Percentiles rank a stretch among this genome's conserved stretches.
phyloP scores from a whole-genome alignment of 208 protist genomes.

The Leishmania braziliensis region DNA sequence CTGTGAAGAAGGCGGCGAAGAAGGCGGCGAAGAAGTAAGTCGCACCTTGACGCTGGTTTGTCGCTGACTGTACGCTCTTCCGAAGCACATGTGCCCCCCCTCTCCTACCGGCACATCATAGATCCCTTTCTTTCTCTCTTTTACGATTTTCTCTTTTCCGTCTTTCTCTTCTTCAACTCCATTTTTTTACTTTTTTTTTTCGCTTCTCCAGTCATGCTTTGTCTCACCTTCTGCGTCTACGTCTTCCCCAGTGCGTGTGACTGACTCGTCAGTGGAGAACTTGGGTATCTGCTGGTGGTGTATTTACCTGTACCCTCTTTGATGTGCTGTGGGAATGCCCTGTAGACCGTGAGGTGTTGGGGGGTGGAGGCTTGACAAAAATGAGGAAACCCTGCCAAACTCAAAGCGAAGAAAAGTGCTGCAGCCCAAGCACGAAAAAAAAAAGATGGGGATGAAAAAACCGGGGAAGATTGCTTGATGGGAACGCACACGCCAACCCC shows the following conservation, averaged over 20 bases:
- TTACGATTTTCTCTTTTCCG: constrained; percentile 5
- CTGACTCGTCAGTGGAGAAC: neutral
- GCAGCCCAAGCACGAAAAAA: neutral
- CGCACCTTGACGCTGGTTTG: neutral
- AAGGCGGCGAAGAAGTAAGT: constrained; percentile 23
- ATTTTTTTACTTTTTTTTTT: constrained; percentile 6
- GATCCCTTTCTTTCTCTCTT: constrained; percentile 7
- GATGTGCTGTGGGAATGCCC: neutral
- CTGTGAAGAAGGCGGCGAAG: too few species aligned
- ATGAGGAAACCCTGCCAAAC: too few species aligned
- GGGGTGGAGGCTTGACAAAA: neutral
- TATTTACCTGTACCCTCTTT: neutral
- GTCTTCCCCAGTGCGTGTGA: neutral
- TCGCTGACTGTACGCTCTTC: constrained; percentile 11
- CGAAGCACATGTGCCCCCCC: neutral
- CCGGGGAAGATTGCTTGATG: neutral
- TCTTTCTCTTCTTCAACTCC: neutral
- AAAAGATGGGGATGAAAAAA: neutral
- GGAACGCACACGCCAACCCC: too few species aligned
- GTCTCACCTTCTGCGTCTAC: neutral
- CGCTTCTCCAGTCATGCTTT: neutral
- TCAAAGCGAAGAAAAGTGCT: neutral
- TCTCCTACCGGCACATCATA: constrained; percentile 10
- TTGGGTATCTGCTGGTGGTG: too few species aligned
- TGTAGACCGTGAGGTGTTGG: neutral